Base-by-base conservation (phyloP, 1,139 yeast species). In the Geotrichum reessii region DNA sequence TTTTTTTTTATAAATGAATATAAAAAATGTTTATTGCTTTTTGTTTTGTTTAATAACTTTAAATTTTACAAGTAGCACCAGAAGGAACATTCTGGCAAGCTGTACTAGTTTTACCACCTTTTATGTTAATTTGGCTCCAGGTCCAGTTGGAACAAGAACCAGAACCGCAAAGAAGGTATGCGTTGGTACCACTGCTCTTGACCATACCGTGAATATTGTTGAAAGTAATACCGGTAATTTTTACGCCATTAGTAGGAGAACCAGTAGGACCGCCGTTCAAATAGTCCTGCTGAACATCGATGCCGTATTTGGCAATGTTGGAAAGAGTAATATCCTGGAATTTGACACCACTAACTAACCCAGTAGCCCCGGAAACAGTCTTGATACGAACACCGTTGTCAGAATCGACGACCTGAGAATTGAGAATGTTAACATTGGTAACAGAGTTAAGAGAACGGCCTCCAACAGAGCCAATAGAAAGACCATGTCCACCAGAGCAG, bases 401-500 rank as follows among this genome's bases (percentile, higher is more conserved):
- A 37, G 56, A 53, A 52, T 53, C 47, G 33, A 47, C 46, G 28
- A 53, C 47, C 22, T 47, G 49, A 33, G 47, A 31, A 47, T 47
- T 47, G 28, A 17, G n/a, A 25, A 53, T 22, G 31, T 8, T 53
- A 14, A 53, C 56, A 14, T 25, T 42, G 28, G 33, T 47, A 27
- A 53, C 56, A 14, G 22, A 33, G 17, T 53, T 53, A 47, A 47
- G 22, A 28, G 25, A n/a, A 27, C 56, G 48, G 31, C 56, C 56
- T 9, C 56, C 56, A 47, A 53, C 56, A 14, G 56, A 53, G 19
- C 56, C 56, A 33, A 53, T 53, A 9, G 56, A 53, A 17, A 53
- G 52, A 53, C 56, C 56, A 37, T 53, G 56, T 31, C 56, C 56
- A 47, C 56, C 56, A 47, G 56, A 53, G 47, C 56, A 53, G 56